Percentiles rank a stretch among this genome's conserved stretches.
Conservation (phyloP, 148 eudicot species). For the Persicaria tinctoria region DNA sequence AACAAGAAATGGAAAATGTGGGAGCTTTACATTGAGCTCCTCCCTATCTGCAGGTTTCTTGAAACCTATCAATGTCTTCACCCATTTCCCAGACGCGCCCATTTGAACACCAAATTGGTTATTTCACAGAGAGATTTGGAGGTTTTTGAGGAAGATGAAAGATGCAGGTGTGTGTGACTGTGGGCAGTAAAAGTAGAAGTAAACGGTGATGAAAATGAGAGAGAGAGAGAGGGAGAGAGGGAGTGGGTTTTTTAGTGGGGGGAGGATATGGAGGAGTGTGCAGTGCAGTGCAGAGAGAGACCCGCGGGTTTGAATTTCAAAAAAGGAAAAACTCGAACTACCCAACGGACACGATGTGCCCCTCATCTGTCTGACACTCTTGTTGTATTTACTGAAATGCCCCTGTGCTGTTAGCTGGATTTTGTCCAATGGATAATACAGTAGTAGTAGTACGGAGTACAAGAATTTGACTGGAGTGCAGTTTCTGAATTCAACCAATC, state of each 20-base stretch:
- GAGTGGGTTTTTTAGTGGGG: constrained; percentile 17
- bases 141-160: not conserved
- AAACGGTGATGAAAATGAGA: not conserved
- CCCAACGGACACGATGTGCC: constrained; percentile 1
- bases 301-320: constrained; percentile 27
- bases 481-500: no score
- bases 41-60: constrained; percentile 37
- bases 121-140: not conserved
- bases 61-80: constrained; percentile 42
- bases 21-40: constrained; percentile 24
- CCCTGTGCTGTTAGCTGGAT: not conserved
- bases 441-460: no score
- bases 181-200: not conserved
- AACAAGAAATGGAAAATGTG: not conserved
- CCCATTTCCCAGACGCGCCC: constrained; percentile 77
- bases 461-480: no score
- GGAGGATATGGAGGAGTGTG: constrained; percentile 16
- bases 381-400: not conserved
- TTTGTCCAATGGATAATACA: not conserved
- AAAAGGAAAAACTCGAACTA: not conserved
- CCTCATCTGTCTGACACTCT: not conserved
- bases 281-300: not conserved
- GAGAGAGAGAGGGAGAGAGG: not conserved
- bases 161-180: not conserved
- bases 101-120: constrained; percentile 13